Conservation (phyloP, 192 early-diverging fungal genomes). For the Irineochytrium annulatum region DNA sequence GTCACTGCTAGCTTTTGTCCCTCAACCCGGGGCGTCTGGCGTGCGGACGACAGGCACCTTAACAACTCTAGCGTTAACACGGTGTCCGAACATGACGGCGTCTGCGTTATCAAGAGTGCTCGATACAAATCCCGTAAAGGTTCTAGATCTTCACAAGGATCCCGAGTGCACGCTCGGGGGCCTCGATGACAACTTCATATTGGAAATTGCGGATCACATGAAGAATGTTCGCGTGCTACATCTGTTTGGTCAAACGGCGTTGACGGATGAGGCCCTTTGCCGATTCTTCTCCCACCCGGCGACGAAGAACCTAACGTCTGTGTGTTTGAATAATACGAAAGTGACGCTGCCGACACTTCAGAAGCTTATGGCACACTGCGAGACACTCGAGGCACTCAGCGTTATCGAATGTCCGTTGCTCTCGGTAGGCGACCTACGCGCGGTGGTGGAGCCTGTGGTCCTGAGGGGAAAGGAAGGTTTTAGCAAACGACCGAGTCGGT, state of each 20-base stretch:
- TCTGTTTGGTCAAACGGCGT: conserved; percentile 41
- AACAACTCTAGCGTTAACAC: conserved; percentile 37
- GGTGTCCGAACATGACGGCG: conserved; percentile 35
- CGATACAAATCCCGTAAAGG: conserved; percentile 22
- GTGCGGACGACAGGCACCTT: background rate
- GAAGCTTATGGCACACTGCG: background rate
- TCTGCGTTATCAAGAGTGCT: conserved; percentile 24
- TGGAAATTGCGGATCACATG: conserved; percentile 6
- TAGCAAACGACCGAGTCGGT: background rate
- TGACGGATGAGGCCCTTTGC: conserved; percentile 13
- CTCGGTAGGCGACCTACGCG: background rate
- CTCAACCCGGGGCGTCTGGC: conserved; percentile 7
- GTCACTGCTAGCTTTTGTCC: conserved; percentile 18
- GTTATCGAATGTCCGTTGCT: conserved; percentile 12
- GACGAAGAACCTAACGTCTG: background rate
- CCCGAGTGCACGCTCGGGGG: conserved; percentile 36
- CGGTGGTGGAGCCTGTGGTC: background rate
- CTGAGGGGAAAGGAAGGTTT: too few species aligned
- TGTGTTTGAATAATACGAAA: conserved; percentile 19
- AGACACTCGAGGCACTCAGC: conserved; percentile 3
- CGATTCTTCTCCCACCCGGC: background rate
- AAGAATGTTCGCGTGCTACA: conserved; percentile 33
- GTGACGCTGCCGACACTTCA: conserved; percentile 7
- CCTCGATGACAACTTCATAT: conserved; percentile 31
- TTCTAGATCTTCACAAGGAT: conserved; percentile 48